Evolutionary conservation across 805 yeast species (phyloP), one percentile per base, ranked within the genome.

Genomic region (Yarrowia keelungensis): DNA sequence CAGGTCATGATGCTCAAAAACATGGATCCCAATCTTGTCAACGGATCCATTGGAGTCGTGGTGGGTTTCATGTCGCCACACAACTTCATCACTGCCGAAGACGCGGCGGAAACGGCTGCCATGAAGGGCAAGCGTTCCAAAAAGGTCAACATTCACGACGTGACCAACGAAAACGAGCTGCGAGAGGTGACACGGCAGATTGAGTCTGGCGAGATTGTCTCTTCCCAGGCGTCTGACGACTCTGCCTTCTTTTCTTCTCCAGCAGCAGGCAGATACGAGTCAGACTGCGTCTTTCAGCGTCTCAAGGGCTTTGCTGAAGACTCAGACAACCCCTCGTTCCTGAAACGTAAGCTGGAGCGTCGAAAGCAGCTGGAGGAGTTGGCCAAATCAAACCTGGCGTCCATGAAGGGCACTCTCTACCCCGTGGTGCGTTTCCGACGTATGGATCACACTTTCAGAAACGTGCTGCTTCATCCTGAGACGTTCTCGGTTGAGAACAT

Each of bases 1-100:
- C 99, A 95, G 77, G 98, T 95, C 1, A 93, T 95, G 97, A 87
- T 91, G 83, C 79, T 95, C 72, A 91, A 90, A 74, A 95, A 95
- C 76, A 82, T 85, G 38, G 93, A 91, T 71, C 89, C 86, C 10
- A 79, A 82, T 2, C 80, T 95, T 46, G 98, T 95, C 49, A 95
- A 95, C 79, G 99, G 99, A 2, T 86, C 97, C 0, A 81, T 94
- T 46, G 99, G 99, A 0, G 86, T 83, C 46, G 89, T 95, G 0
- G 72, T 86, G 8, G 87, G 84, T 16, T 88, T 89, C 71, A 78
- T 84, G 75, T 72, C 75, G 41, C 77, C 76, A 22, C 61, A 72
- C 2, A 68, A 76, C 9, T 74, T 71, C 64, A 61, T 59, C 19
- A 16, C 67, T 16, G 42, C 70, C 5, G 68, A 69, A 9, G 68